Evolutionary conservation across 257 asterid genomes (phyloP).

Genomic region (Ilex asprella): DNA sequence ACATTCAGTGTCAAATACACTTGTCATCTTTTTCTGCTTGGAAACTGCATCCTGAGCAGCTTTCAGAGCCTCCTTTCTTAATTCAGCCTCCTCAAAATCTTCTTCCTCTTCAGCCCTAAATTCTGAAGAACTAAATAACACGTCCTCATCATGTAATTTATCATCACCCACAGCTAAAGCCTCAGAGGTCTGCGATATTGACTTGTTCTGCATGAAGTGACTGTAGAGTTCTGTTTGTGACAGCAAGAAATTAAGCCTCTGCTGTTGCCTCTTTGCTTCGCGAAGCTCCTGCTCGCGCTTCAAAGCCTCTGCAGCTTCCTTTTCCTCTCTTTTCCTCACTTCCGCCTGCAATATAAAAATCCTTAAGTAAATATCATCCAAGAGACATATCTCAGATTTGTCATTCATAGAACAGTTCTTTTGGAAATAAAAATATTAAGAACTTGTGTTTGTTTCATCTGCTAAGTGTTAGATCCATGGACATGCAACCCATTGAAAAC

Average conservation of each 20-base stretch:
- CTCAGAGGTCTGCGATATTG: conserved; percentile 60
- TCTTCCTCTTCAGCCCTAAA: conserved; percentile 56
- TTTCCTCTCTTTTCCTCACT: conserved; percentile 94
- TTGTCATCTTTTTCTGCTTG: conserved; percentile 84
- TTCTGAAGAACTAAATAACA: conserved; percentile 46
- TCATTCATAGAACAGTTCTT: too few species aligned
- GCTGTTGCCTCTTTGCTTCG: conserved; percentile 98
- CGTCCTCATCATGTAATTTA: conserved; percentile 41
- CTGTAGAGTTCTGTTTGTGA: conserved; percentile 99
- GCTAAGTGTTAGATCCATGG: too few species aligned
- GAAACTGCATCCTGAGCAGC: conserved; percentile 99
- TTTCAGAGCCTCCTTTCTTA: conserved; percentile 89
- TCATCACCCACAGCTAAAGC: conserved; percentile 42
- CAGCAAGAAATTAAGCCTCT: conserved; percentile 89
- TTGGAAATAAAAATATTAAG: too few species aligned
- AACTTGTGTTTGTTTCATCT: too few species aligned
- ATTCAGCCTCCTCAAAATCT: conserved; percentile 90
- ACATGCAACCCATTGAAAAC: too few species aligned
- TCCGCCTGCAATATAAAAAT: conserved; percentile 58
- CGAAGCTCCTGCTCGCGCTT: conserved; percentile 99
- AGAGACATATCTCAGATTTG: too few species aligned
- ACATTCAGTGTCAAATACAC: conserved; percentile 85
- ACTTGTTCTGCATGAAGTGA: conserved; percentile 97
- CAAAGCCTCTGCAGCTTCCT: conserved; percentile 98
- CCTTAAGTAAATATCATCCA: too few species aligned